Percentiles rank a stretch among this genome's conserved stretches.
Conservation (phyloP, 371 early-diverging fungal species). For the Rhizopus microsporus region DNA sequence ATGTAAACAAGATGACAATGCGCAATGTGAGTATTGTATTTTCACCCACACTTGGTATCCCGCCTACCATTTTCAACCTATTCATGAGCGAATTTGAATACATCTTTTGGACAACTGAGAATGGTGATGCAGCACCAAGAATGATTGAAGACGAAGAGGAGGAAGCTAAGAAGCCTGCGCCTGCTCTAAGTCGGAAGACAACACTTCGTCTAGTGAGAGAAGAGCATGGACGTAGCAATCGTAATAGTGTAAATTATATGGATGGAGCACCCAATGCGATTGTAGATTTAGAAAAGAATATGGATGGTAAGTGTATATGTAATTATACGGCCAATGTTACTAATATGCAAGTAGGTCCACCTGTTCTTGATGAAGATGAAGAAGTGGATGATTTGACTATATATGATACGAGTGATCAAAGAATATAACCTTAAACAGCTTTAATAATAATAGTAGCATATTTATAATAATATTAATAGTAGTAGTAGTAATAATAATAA, state of each 20-base stretch:
- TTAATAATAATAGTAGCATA: not conserved
- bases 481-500: too few relatives aligned
- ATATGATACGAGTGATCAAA: conserved; percentile 10
- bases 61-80: conserved; percentile 68
- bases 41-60: conserved; percentile 70
- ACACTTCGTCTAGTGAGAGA: conserved; percentile 32
- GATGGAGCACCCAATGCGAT: conserved; percentile 53
- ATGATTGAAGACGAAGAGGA: conserved; percentile 28
- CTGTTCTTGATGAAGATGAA: conserved; percentile 46
- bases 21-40: conserved; percentile 79
- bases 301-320: conserved; percentile 30
- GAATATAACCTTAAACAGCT: not conserved
- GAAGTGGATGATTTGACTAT: conserved; percentile 43
- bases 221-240: conserved; percentile 46
- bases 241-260: conserved; percentile 56
- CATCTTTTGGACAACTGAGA: conserved; percentile 58
- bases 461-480: too few relatives aligned
- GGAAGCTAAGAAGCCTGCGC: not conserved
- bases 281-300: conserved; percentile 48
- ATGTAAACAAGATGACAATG: conserved; percentile 74
- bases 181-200: conserved; percentile 23
- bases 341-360: conserved; percentile 25
- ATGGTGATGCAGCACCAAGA: conserved; percentile 38
- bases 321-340: not conserved
- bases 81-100: conserved; percentile 71